phyloP scores from a whole-genome alignment of 768 basidiomycete genomes.

The Macrolepiota dolichaula region DNA sequence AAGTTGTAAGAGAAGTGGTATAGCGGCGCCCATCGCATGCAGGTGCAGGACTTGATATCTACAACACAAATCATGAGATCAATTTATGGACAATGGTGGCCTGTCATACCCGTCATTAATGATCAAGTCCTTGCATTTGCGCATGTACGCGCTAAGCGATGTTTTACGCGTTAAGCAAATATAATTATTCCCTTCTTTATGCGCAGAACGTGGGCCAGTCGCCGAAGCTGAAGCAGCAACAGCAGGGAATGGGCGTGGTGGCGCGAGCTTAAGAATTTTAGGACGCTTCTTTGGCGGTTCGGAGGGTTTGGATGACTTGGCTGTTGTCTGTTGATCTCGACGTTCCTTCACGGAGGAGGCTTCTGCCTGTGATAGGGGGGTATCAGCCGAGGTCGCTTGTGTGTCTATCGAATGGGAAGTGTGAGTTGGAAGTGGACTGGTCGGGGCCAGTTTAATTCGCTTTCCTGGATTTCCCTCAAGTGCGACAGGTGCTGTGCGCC shows the following conservation, averaged over 20 bases:
- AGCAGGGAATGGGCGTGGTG: constrained; percentile 73
- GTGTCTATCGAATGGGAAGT: background rate
- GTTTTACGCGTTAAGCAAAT: constrained; percentile 81
- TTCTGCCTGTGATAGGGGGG: background rate
- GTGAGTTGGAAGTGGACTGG: background rate
- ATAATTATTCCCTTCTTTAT: constrained; percentile 76
- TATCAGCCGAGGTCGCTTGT: background rate
- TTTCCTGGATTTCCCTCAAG: constrained; percentile 5
- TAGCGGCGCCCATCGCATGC: constrained; percentile 86
- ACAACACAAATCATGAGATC: constrained; percentile 5
- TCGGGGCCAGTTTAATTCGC: background rate
- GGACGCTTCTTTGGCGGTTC: constrained; percentile 19
- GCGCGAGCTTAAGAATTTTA: constrained; percentile 61
- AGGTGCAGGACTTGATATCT: constrained; percentile 75
- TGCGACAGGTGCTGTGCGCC: background rate
- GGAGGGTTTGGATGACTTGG: background rate
- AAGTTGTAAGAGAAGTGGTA: constrained; percentile 74
- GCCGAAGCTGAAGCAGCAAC: constrained; percentile 74
- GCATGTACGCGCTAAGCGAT: constrained; percentile 65
- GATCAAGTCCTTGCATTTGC: constrained; percentile 71
- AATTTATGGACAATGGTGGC: background rate
- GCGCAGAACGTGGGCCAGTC: constrained; percentile 76
- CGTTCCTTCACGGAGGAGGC: background rate
- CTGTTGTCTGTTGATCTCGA: background rate
- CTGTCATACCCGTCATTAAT: constrained; percentile 64